A percentile compares a stretch with the other conserved stretches of the same genome.
These are phyloP conservation scores for Ceratobasidium sp. DNA, from an alignment of 1,284 basidiomycete species.

Conservation along the genomic window DNA sequence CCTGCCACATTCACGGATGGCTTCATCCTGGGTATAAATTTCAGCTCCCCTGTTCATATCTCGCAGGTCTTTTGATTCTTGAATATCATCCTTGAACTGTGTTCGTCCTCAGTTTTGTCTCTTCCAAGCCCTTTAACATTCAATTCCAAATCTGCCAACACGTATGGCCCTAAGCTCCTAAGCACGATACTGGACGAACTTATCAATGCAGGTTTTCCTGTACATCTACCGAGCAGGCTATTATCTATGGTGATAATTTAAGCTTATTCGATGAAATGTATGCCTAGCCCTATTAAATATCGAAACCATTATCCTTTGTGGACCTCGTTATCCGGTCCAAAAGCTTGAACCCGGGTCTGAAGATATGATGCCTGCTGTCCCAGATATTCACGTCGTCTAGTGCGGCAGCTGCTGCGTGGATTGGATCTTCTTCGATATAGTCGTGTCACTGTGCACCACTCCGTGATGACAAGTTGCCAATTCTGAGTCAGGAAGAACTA, in stretches of 20 bases:
- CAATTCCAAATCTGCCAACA: no score
- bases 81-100: no score
- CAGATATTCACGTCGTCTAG: background rate
- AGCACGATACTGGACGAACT: slow-evolving; percentile 15
- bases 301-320: slow-evolving; percentile 29
- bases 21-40: no score
- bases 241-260: background rate
- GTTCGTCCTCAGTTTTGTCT: no score
- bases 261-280: background rate
- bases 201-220: slow-evolving; percentile 9
- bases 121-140: no score
- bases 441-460: background rate
- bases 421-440: slow-evolving; percentile 11
- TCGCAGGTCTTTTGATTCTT: no score
- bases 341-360: background rate
- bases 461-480: background rate
- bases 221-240: background rate
- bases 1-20: no score
- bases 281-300: slow-evolving; percentile 16
- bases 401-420: background rate
- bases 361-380: background rate
- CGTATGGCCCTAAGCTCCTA: background rate
- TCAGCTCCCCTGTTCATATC: no score
- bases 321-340: slow-evolving; percentile 25
- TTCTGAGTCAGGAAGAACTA: background rate